These are phyloP conservation scores for Tulasnella sp. DNA, from an alignment of 768 basidiomycete genomes.

Conservation along the genomic window DNA sequence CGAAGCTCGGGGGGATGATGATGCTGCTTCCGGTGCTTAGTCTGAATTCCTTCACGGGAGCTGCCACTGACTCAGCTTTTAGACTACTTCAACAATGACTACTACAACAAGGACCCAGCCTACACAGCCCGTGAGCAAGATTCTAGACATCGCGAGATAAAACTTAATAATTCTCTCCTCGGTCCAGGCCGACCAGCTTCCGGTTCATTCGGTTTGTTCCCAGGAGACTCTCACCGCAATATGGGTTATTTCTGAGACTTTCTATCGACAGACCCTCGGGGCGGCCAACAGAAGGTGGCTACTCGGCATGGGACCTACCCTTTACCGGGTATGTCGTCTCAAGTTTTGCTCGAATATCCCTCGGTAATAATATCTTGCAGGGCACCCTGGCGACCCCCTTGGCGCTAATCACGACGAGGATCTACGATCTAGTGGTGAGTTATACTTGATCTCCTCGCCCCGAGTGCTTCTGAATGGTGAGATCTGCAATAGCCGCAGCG, in stretches of 20 bases:
- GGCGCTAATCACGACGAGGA: not conserved
- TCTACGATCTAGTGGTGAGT: not conserved
- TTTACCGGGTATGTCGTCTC: not conserved
- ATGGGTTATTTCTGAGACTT: not conserved
- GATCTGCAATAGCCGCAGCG: not conserved
- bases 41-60: not conserved
- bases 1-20: not conserved
- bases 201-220: not conserved
- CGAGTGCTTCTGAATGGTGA: not conserved
- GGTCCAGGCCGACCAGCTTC: not conserved
- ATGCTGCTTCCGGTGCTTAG: not conserved
- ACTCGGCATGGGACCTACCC: not conserved
- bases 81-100: not conserved
- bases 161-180: not conserved
- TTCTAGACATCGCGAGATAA: no score
- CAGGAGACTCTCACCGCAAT: not conserved
- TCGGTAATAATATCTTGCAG: not conserved
- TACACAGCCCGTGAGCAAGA: not conserved
- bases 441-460: not conserved
- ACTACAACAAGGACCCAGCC: no score
- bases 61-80: not conserved
- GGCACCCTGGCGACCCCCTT: not conserved
- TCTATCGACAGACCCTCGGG: not conserved
- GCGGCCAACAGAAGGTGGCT: no score
- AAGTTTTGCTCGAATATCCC: not conserved